A percentile compares a stretch with the other conserved stretches of the same genome.
phyloP scores from a whole-genome alignment of 1,284 basidiomycete species.

The Vanrija sp. region DNA sequence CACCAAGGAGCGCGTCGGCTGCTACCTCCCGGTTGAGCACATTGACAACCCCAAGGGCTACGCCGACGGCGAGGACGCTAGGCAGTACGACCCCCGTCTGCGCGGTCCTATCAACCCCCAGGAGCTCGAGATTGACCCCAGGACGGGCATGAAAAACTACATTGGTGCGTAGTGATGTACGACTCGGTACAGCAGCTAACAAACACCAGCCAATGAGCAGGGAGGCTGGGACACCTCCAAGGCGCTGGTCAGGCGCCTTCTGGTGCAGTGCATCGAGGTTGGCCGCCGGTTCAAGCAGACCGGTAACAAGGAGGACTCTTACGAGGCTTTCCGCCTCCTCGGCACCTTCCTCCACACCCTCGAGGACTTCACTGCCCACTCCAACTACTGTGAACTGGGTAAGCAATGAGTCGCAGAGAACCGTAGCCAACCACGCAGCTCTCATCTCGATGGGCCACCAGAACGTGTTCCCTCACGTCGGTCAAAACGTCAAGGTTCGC shows the following conservation, averaged over 20 bases:
- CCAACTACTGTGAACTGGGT: constrained; percentile 75
- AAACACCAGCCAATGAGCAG: constrained; percentile 51
- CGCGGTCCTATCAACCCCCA: constrained; percentile 69
- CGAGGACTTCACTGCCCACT: constrained; percentile 70
- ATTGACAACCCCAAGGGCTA: constrained; percentile 82
- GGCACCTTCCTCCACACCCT: constrained; percentile 57
- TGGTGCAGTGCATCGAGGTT: constrained; percentile 64
- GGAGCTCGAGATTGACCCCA: constrained; percentile 80
- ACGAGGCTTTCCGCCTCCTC: constrained; percentile 76
- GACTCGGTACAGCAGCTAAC: background rate
- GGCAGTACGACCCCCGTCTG: constrained; percentile 69
- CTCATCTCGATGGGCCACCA: constrained; percentile 69
- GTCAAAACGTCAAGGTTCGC: constrained; percentile 71
- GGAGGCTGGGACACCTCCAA: constrained; percentile 85
- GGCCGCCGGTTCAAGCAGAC: constrained; percentile 57
- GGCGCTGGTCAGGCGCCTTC: constrained; percentile 69
- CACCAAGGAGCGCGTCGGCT: constrained; percentile 77
- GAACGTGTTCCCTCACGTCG: constrained; percentile 85
- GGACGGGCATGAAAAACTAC: constrained; percentile 94
- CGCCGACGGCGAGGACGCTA: constrained; percentile 77
- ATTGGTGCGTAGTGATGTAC: constrained; percentile 53
- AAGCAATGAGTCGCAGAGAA: background rate
- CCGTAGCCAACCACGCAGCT: constrained; percentile 35
- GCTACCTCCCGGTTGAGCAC: constrained; percentile 83
- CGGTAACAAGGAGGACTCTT: constrained; percentile 66